Evolutionary conservation across 1,284 basidiomycete species (phyloP).

Genomic region (Coriolopsis trogii): DNA sequence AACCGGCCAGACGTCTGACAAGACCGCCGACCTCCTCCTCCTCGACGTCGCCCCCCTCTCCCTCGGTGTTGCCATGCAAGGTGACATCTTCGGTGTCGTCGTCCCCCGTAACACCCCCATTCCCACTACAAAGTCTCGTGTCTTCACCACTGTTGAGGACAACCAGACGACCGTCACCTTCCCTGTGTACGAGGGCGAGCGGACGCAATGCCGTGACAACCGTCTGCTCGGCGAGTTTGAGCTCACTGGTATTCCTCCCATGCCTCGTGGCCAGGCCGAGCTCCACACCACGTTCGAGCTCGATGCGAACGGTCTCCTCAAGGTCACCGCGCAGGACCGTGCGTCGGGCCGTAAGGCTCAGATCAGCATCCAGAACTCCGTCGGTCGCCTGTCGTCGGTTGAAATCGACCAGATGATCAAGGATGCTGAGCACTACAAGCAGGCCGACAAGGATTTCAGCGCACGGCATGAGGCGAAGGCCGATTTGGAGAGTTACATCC

Average conservation of each 20-base stretch:
- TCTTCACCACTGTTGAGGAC: slow-evolving; percentile 98
- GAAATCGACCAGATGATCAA: slow-evolving; percentile 99
- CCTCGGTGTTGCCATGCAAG: slow-evolving; percentile 98
- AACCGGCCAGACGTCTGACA: slow-evolving; percentile 94
- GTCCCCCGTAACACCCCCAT: slow-evolving; percentile 97
- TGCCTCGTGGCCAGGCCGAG: slow-evolving; percentile 96
- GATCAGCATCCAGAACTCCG: slow-evolving; percentile 96
- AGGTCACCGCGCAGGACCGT: slow-evolving; percentile 94
- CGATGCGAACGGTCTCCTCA: slow-evolving; percentile 95
- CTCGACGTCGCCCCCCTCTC: slow-evolving; percentile 96
- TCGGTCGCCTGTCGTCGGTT: slow-evolving; percentile 90
- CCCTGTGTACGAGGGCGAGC: slow-evolving; percentile 97
- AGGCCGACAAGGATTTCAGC: slow-evolving; percentile 96
- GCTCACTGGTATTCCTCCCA: slow-evolving; percentile 94
- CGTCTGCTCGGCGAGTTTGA: slow-evolving; percentile 97
- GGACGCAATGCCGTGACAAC: slow-evolving; percentile 97
- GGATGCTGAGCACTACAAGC: slow-evolving; percentile 95
- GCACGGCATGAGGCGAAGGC: slow-evolving; percentile 96
- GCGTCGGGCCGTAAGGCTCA: slow-evolving; percentile 96
- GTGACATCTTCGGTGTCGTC: slow-evolving; percentile 95
- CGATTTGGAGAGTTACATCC: slow-evolving; percentile 94
- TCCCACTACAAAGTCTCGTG: slow-evolving; percentile 95
- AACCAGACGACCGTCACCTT: slow-evolving; percentile 98
- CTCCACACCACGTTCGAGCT: slow-evolving; percentile 97
- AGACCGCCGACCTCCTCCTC: slow-evolving; percentile 92